A percentile compares a stretch with the other conserved stretches of the same genome.
These are phyloP conservation scores for Aspergillus bertholletiae DNA, from an alignment of 495 filamentous ascomycete genomes.

Conservation along the genomic window DNA sequence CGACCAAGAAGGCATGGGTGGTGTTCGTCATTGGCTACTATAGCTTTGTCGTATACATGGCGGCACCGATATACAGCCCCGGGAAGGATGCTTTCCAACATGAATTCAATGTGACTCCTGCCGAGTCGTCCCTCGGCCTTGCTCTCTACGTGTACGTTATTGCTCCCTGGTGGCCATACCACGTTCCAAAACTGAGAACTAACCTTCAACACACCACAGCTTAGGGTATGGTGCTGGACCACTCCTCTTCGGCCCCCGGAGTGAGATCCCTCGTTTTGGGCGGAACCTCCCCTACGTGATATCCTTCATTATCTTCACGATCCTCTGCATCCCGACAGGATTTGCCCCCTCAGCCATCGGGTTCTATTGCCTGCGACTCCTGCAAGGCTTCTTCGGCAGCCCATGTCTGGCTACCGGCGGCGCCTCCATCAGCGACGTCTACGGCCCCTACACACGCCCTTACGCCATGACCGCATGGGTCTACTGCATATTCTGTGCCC, in stretches of 20 bases:
- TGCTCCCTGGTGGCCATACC: no score
- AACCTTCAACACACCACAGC: slow-evolving; percentile 5
- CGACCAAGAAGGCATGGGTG: neutral
- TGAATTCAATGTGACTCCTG: slow-evolving; percentile 42
- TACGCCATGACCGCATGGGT: slow-evolving; percentile 25
- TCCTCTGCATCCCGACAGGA: slow-evolving; percentile 42
- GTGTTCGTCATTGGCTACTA: slow-evolving; percentile 17
- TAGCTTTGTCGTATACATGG: slow-evolving; percentile 24
- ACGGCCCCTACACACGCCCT: slow-evolving; percentile 1
- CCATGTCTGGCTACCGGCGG: slow-evolving; percentile 44
- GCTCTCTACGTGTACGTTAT: slow-evolving; percentile 47
- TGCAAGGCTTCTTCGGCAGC: slow-evolving; percentile 50
- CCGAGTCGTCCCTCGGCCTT: slow-evolving; percentile 45
- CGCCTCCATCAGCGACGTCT: slow-evolving; percentile 26
- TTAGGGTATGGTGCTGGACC: slow-evolving; percentile 42
- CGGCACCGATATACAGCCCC: slow-evolving; percentile 20
- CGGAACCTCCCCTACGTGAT: slow-evolving; percentile 43
- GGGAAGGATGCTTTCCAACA: slow-evolving; percentile 21
- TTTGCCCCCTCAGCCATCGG: slow-evolving; percentile 16
- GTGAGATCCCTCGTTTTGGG: slow-evolving; percentile 47
- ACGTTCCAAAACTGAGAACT: no score
- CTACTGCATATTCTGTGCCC: slow-evolving; percentile 26
- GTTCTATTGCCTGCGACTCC: slow-evolving; percentile 40
- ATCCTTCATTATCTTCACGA: slow-evolving; percentile 45
- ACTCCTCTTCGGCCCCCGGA: slow-evolving; percentile 45